Conservation (phyloP, 352 stramenopile species). For the Globisporangium parvum region DNA sequence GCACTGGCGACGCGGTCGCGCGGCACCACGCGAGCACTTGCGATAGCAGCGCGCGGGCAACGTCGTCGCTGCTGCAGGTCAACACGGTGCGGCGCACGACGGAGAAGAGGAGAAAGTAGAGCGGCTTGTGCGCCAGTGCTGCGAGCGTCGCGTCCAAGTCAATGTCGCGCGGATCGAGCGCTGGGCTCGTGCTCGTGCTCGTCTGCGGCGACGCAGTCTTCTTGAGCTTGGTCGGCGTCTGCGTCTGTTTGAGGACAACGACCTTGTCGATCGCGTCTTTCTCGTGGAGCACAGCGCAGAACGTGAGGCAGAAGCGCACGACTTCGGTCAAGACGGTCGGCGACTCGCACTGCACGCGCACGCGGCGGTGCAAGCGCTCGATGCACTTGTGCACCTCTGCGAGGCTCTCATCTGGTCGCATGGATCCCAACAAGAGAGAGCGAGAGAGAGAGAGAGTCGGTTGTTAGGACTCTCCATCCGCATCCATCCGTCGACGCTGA, state of each 20-base stretch:
- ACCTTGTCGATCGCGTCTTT: constrained; percentile 30
- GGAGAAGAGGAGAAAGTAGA: constrained; percentile 38
- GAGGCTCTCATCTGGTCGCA: constrained; percentile 17
- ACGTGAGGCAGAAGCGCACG: constrained; percentile 34
- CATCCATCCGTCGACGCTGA: no score
- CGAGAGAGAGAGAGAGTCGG: background rate
- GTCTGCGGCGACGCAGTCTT: no score
- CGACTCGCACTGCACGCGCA: constrained; percentile 26
- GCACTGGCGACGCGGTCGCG: constrained; percentile 12
- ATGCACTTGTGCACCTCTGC: constrained; percentile 35
- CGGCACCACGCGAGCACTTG: constrained; percentile 48
- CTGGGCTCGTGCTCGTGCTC: no score
- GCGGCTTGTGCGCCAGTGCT: constrained; percentile 29
- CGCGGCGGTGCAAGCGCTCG: constrained; percentile 27
- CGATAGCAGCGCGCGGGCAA: constrained; percentile 18
- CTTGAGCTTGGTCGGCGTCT: no score
- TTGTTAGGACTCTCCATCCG: no score
- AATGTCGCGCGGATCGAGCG: constrained; percentile 1
- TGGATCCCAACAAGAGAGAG: background rate
- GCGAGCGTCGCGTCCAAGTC: constrained; percentile 33
- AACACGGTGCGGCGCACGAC: constrained; percentile 37
- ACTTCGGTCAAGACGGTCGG: constrained; percentile 29
- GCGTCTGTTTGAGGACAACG: constrained; percentile 8
- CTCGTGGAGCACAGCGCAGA: constrained; percentile 33
- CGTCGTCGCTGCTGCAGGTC: constrained; percentile 17